A percentile compares a stretch with the other conserved stretches of the same genome.
phyloP scores from a whole-genome alignment of 345 rosid genomes.

The Acer saccharum region DNA sequence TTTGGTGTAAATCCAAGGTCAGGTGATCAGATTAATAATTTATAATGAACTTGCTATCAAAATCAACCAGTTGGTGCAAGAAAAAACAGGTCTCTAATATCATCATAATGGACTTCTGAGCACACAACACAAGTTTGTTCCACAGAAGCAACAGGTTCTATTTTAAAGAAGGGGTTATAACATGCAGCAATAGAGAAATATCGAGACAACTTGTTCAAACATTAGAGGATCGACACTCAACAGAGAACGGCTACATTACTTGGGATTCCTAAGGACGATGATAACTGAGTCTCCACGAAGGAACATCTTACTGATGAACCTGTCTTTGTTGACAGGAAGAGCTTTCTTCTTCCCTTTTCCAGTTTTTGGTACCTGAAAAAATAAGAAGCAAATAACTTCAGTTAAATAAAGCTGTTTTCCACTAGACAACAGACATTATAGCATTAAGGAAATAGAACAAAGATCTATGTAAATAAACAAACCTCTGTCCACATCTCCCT shows the following conservation, averaged over 20 bases:
- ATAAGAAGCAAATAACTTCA: background rate
- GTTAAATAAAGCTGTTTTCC: background rate
- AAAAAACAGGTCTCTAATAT: background rate
- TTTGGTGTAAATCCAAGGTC: background rate
- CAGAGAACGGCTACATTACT: conserved; percentile 32
- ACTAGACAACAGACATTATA: background rate
- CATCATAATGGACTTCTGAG: background rate
- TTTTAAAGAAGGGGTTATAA: background rate
- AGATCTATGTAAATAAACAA: background rate
- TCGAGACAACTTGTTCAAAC: background rate
- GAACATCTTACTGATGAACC: conserved; percentile 97
- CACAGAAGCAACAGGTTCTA: background rate
- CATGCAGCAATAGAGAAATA: background rate
- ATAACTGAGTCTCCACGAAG: conserved; percentile 97
- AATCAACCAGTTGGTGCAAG: background rate
- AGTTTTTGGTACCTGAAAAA: conserved; percentile 73
- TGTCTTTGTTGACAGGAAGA: conserved; percentile 84
- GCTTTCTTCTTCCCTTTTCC: conserved; percentile 99
- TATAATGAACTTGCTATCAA: background rate
- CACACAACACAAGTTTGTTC: background rate
- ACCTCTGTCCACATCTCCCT: conserved; percentile 99
- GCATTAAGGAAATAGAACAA: background rate
- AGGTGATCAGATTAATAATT: background rate
- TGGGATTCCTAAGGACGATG: conserved; percentile 93
- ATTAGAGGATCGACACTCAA: background rate